These are phyloP conservation scores for Mycothermus thermophilus DNA, from an alignment of 495 filamentous ascomycete species.

Conservation along the genomic window DNA sequence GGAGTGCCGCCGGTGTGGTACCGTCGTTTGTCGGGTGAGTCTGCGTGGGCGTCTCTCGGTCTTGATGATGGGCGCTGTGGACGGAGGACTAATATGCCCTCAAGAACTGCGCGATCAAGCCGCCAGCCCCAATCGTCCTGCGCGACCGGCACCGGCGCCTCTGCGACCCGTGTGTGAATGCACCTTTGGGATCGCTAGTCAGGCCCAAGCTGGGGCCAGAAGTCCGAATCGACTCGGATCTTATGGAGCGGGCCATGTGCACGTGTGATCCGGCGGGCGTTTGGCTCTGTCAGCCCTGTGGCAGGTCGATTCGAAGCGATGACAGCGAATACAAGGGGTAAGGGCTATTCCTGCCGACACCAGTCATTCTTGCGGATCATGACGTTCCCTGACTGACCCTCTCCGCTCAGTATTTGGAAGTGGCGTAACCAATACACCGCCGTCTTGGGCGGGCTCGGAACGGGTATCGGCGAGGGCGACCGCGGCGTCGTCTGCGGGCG, in stretches of 20 bases:
- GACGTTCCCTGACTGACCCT: not conserved
- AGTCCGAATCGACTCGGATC: constrained; percentile 21
- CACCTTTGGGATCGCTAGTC: constrained; percentile 40
- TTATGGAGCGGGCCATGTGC: constrained; percentile 49
- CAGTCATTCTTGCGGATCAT: not conserved
- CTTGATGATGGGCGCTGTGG: not conserved
- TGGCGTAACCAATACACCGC: constrained; percentile 81
- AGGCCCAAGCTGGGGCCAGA: constrained; percentile 15
- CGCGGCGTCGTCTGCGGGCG: constrained; percentile 76
- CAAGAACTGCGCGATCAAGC: constrained; percentile 77
- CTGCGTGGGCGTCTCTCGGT: not conserved
- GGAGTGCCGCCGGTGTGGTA: constrained; percentile 65
- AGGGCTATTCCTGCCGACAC: constrained; percentile 2
- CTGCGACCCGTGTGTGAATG: constrained; percentile 55
- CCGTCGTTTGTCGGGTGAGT: constrained; percentile 63
- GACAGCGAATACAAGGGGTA: constrained; percentile 57
- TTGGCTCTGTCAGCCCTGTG: constrained; percentile 75
- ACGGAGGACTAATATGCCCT: not conserved
- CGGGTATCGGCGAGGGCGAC: constrained; percentile 76
- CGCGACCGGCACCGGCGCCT: constrained; percentile 63
- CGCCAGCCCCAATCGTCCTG: constrained; percentile 45
- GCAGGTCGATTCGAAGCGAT: constrained; percentile 47
- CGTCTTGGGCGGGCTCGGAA: constrained; percentile 65
- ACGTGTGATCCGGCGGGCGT: constrained; percentile 46
- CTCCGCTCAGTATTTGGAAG: constrained; percentile 53